Base-by-base conservation (phyloP, 345 rosid genomes). In the Jatropha curcas region DNA sequence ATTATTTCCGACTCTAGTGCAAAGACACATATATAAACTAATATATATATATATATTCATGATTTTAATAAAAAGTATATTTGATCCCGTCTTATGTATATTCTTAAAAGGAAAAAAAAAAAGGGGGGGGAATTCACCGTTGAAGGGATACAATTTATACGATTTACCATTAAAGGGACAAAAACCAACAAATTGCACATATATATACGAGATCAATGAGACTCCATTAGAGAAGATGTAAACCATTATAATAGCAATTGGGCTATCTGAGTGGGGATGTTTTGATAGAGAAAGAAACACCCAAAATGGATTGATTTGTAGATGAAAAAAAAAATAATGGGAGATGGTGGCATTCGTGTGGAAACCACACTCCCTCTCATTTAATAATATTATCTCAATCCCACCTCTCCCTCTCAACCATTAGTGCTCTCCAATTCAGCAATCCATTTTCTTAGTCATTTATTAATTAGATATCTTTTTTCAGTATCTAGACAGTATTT, bases 271-370 rank as follows among this genome's bases (percentile, higher is more conserved):
- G 76, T 73, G 76, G 76, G 34, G 65, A 12, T n/a, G n/a, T 24
- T 35, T 48, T 65, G 55, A 52, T 62, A 35, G 28, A 4, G 68
- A 71, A 46, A 22, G 20, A 8, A 50, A 50, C 34, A 14, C 4
- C 45, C 55, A 64, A 20, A n/a, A 37, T 7, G 61, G 39, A 31
- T 1, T 20, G 19, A 9, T 17, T 64, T 52, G n/a, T n/a, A n/a
- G n/a, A n/a, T n/a, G 6, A 34, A 17, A 60, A 51, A n/a, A 35
- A 57, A 34, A 67, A 57, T 34, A 60, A 67, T 20, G 52, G 60
- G 12, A 35, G 68, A 74, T 59, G 73, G 78, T 74, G 73, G 78
- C 68, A 50, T 68, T 68, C 73, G 68, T 74, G 78, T 74, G 78
- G 72, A 74, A 68, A 60, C 31, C 73, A 68, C 73, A 68, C 78